These are phyloP conservation scores for Fusarium newnesense DNA, from an alignment of 2,329 filamentous ascomycete genomes.

Conservation along the genomic window DNA sequence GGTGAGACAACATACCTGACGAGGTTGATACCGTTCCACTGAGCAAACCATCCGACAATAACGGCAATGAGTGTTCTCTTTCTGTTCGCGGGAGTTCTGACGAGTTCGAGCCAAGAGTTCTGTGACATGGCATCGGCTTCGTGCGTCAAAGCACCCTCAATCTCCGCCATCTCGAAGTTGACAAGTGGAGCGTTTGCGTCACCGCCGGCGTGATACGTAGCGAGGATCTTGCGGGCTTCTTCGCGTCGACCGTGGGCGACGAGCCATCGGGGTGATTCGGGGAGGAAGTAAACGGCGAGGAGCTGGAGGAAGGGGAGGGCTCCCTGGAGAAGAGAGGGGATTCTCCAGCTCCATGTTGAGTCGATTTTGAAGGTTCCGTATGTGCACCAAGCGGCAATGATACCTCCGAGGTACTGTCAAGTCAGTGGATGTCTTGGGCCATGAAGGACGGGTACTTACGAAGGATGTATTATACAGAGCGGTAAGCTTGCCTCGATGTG, in stretches of 20 bases:
- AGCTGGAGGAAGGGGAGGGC: constrained; percentile 39
- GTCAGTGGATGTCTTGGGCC: background rate
- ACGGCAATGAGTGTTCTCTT: constrained; percentile 38
- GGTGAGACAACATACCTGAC: constrained; percentile 9
- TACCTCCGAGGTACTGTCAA: constrained; percentile 43
- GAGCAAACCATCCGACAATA: constrained; percentile 34
- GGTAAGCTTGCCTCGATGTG: constrained; percentile 48
- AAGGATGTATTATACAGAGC: constrained; percentile 49
- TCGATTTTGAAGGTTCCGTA: constrained; percentile 43
- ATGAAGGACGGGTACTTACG: constrained; percentile 7
- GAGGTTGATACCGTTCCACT: constrained; percentile 39
- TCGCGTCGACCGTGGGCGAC: constrained; percentile 47
- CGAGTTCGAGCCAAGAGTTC: constrained; percentile 52
- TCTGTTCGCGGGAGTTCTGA: constrained; percentile 50
- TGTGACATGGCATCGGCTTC: constrained; percentile 47
- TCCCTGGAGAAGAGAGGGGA: constrained; percentile 43
- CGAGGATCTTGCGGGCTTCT: constrained; percentile 52
- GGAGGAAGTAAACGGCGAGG: constrained; percentile 40
- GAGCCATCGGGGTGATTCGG: constrained; percentile 46
- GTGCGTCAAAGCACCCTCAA: constrained; percentile 48
- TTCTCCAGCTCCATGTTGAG: constrained; percentile 42
- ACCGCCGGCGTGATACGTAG: constrained; percentile 55
- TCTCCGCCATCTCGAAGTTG: constrained; percentile 54
- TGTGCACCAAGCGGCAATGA: constrained; percentile 45
- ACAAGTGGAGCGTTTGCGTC: constrained; percentile 54